Evolutionary conservation across 306 rosid genomes (phyloP), one percentile per base, ranked within the genome.

Genomic region (Carpinus viminea): DNA sequence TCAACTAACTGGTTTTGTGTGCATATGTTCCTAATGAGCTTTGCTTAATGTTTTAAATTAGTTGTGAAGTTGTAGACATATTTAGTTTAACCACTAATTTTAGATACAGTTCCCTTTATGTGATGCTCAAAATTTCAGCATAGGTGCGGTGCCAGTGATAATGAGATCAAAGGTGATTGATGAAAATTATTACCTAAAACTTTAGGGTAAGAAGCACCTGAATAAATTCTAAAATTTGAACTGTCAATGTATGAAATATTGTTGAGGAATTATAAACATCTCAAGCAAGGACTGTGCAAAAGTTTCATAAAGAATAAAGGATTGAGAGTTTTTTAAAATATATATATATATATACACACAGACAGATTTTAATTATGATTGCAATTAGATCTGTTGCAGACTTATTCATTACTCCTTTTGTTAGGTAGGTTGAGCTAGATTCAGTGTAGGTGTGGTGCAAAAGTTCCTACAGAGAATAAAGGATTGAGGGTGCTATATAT

Each of bases 1-100:
- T 62, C 59, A 70, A 75, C 83, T 64, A 48, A 48, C n/a, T 55
- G 16, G 3, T 66, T 7, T 66, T 61, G 41, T 6, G n/a, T 26
- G 45, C 10, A 13, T 31, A 31, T 13, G 21, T 15, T 36, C 13
- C 4, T 60, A 60, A 12, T 31, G 43, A 66, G n/a, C 15, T 41
- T 41, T 66, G 26, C 50, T 66, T 66, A 1, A n/a, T 66, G 47
- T 38, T 66, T 38, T 66, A 18, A 17, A 64, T 34, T 66, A 17
- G 43, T 64, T 16, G 46, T 64, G 47, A 36, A 15, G 47, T 64
- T 64, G 46, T 7, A 34, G 70, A 64, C 3, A 17, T 1, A 10
- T 34, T 15, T 12, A 17, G 45, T 16, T 12, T 64, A 34, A 62
- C 17, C 13, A 1, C 45, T 64, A 16, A 7, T 64, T 64, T 64